Evolutionary conservation across 2,329 filamentous ascomycete species (phyloP).

Genomic region (Fusarium chuoi): DNA sequence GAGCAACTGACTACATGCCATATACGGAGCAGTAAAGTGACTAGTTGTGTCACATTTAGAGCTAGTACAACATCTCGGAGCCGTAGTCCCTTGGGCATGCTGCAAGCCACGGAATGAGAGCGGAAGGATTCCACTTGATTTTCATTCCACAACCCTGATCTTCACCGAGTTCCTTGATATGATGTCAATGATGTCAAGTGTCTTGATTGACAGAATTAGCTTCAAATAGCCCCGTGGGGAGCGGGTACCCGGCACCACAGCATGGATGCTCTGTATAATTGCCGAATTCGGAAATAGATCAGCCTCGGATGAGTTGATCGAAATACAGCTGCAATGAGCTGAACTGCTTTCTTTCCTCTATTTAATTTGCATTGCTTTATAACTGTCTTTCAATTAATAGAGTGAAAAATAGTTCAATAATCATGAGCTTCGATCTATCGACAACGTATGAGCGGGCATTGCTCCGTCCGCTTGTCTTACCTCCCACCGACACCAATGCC

Average conservation of each 20-base stretch:
- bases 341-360: not conserved
- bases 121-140: not conserved
- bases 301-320: not conserved
- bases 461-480: not conserved
- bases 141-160: not conserved
- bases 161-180: too few relatives aligned
- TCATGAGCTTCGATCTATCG: not conserved
- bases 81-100: too few relatives aligned
- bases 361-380: fast-evolving
- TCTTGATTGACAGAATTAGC: not conserved
- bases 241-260: not conserved
- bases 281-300: not conserved
- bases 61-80: too few relatives aligned
- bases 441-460: not conserved
- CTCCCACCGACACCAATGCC: not conserved
- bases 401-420: fast-evolving
- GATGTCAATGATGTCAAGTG: not conserved
- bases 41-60: too few relatives aligned
- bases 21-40: fast-evolving
- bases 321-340: not conserved
- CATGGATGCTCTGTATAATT: not conserved
- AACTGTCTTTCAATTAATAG: fast-evolving
- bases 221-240: not conserved
- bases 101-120: not conserved
- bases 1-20: fast-evolving